phyloP scores from a whole-genome alignment of 2,329 filamentous ascomycete genomes.

The Colletotrichum sidae region DNA sequence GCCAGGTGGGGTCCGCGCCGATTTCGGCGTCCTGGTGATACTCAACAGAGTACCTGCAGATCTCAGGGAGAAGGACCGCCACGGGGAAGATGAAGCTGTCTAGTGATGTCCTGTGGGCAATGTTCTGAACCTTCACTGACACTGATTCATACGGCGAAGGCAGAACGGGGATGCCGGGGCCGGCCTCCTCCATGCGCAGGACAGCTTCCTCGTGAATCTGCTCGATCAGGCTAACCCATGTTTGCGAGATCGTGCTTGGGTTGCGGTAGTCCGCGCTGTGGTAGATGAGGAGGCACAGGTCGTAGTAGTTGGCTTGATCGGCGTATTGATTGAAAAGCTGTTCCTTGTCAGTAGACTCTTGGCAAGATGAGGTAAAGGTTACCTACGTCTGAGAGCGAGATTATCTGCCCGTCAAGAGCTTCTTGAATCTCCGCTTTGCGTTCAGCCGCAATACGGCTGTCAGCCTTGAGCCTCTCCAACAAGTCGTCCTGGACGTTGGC shows the following conservation, averaged over 20 bases:
- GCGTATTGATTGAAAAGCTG: conserved; percentile 94
- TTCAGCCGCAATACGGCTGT: conserved; percentile 74
- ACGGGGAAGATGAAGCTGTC: conserved; percentile 77
- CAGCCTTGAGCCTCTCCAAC: conserved; percentile 79
- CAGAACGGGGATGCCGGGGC: conserved; percentile 50
- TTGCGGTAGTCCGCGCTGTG: conserved; percentile 92
- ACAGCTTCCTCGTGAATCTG: conserved; percentile 72
- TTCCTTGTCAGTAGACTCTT: conserved; percentile 36
- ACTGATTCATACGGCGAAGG: conserved; percentile 78
- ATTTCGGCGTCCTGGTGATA: conserved; percentile 69
- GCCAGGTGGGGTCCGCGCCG: conserved; percentile 68
- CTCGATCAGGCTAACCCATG: conserved; percentile 86
- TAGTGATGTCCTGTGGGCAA: conserved; percentile 72
- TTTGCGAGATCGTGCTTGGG: conserved; percentile 82
- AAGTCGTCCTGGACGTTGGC: conserved; percentile 96
- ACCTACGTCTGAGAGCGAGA: conserved; percentile 80
- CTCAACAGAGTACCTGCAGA: conserved; percentile 72
- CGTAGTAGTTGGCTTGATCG: conserved; percentile 91
- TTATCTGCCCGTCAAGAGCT: conserved; percentile 81
- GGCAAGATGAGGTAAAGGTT: background rate
- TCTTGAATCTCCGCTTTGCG: conserved; percentile 73
- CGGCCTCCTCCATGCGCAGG: conserved; percentile 57
- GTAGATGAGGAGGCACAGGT: conserved; percentile 93
- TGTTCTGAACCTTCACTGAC: conserved; percentile 70
- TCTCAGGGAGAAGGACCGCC: conserved; percentile 67